These are phyloP conservation scores for Zygosaccharomyces pseudobailii DNA, from an alignment of 1,139 yeast species.

Conservation along the genomic window DNA sequence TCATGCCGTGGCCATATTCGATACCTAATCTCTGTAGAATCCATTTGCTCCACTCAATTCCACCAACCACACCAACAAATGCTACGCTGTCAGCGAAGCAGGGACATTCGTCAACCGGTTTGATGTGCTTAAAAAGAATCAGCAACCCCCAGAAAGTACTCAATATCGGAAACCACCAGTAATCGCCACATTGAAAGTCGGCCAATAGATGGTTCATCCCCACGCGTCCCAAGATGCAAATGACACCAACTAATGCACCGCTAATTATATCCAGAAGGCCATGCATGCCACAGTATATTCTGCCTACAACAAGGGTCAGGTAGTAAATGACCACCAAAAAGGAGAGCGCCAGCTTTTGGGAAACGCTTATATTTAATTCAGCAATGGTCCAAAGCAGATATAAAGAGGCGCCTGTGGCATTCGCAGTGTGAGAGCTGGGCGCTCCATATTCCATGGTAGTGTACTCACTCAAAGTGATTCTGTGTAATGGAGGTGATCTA, in stretches of 20 bases:
- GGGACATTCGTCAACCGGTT: slow-evolving; percentile 92
- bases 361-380: slow-evolving; percentile 9
- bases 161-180: slow-evolving; percentile 38
- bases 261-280: slow-evolving; percentile 72
- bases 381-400: slow-evolving; percentile 21
- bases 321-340: slow-evolving; percentile 45
- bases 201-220: slow-evolving; percentile 14
- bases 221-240: slow-evolving; percentile 43
- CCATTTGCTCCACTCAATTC: slow-evolving; percentile 40
- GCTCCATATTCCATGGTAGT: slow-evolving; percentile 94
- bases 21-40: slow-evolving; percentile 11
- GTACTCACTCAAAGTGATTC: slow-evolving; percentile 83
- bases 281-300: slow-evolving; percentile 97
- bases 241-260: slow-evolving; percentile 62
- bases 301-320: slow-evolving; percentile 65
- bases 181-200: slow-evolving; percentile 25
- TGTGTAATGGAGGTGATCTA: slow-evolving; percentile 80
- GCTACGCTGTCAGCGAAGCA: slow-evolving; percentile 96
- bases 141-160: slow-evolving; percentile 42
- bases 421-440: slow-evolving; percentile 90
- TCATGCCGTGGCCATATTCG: slow-evolving; percentile 9
- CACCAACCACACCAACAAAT: slow-evolving; percentile 82
- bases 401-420: slow-evolving; percentile 73
- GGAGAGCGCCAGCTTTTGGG: slow-evolving; percentile 9
- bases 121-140: slow-evolving; percentile 66